These are phyloP conservation scores for Hyaloscypha finlandica DNA, from an alignment of 495 filamentous ascomycete genomes.

Conservation along the genomic window DNA sequence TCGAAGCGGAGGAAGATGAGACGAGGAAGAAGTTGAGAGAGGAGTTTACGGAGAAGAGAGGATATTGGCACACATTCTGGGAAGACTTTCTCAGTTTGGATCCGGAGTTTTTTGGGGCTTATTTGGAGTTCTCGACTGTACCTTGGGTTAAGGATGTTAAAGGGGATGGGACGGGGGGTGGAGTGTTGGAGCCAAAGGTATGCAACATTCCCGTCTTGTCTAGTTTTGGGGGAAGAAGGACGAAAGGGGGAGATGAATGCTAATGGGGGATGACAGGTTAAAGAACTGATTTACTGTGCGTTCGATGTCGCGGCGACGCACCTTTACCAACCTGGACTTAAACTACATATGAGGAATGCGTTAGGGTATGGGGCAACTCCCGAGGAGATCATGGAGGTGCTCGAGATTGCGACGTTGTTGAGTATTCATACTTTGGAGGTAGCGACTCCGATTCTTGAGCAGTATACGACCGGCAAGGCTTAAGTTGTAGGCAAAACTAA, in stretches of 20 bases:
- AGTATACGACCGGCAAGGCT: neutral
- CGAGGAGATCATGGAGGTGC: constrained; percentile 46
- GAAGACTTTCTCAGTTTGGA: constrained; percentile 44
- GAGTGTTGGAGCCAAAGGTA: constrained; percentile 42
- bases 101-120: constrained; percentile 48
- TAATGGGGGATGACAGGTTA: constrained; percentile 30
- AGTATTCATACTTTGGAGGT: constrained; percentile 41
- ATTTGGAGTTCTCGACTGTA: constrained; percentile 41
- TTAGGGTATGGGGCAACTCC: constrained; percentile 43
- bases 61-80: constrained; percentile 49
- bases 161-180: constrained; percentile 21
- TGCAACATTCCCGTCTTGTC: neutral
- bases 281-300: constrained; percentile 48
- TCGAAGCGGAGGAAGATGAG: constrained; percentile 30
- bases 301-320: constrained; percentile 48
- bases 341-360: constrained; percentile 49
- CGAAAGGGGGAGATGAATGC: neutral
- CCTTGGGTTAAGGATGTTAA: constrained; percentile 33
- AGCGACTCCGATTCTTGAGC: constrained; percentile 35
- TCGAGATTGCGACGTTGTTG: constrained; percentile 46
- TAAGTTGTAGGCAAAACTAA: neutral
- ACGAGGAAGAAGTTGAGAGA: constrained; percentile 34
- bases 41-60: constrained; percentile 40
- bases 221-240: too few relatives aligned
- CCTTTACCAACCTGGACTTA: constrained; percentile 45